Conservation (phyloP, 176 grass and related monocot genomes). For the Lolium multiflorum region DNA sequence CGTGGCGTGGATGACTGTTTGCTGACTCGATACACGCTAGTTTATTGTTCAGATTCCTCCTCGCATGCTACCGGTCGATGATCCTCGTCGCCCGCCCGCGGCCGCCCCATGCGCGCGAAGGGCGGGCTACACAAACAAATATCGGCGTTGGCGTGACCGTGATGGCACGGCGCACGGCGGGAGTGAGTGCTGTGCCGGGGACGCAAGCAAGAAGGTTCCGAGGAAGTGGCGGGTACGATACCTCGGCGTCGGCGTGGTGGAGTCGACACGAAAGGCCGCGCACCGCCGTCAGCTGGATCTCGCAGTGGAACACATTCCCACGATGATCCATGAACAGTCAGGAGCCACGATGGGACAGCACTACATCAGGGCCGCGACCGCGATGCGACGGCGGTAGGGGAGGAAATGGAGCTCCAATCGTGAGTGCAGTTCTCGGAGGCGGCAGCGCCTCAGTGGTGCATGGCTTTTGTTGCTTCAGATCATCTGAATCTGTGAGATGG, state of each 20-base stretch:
- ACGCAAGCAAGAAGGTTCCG: not conserved
- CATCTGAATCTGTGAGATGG: too few relatives aligned
- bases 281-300: conserved; percentile 24
- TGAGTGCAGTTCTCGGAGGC: not conserved
- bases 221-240: conserved; percentile 33
- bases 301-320: not conserved
- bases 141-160: not conserved
- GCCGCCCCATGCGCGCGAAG: too few relatives aligned
- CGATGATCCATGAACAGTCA: not conserved
- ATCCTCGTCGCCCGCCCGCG: too few relatives aligned
- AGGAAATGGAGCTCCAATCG: too few relatives aligned
- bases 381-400: not conserved
- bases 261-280: conserved; percentile 36
- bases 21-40: conserved; percentile 32
- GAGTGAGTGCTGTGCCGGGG: not conserved
- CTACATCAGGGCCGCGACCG: not conserved
- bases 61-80: too few relatives aligned
- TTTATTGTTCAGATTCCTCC: conserved; percentile 10
- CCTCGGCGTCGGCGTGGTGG: conserved; percentile 37
- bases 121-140: too few relatives aligned
- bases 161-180: not conserved
- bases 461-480: not conserved
- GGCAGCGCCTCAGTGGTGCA: not conserved
- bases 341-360: too few relatives aligned
- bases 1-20: conserved; percentile 17